Evolutionary conservation across 2,329 filamentous ascomycete species (phyloP).

Genomic region (Neurospora sp.): DNA sequence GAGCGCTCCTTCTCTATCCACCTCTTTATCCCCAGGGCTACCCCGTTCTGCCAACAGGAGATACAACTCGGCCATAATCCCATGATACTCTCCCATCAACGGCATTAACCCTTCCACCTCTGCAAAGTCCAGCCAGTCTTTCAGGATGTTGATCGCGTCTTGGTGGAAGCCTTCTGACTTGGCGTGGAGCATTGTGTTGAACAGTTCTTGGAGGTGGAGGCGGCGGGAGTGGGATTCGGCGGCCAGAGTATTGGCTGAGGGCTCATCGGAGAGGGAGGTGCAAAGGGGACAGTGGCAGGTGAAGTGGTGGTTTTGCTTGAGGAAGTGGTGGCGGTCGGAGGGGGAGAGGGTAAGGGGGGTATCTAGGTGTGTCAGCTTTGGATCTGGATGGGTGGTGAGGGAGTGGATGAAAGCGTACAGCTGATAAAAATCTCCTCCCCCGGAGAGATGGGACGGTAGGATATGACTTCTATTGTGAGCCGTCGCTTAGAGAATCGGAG

Average conservation of each 20-base stretch:
- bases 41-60: constrained; percentile 11
- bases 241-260: not conserved
- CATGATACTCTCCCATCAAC: constrained; percentile 13
- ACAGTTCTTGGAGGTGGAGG: constrained; percentile 12
- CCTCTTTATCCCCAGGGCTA: not conserved
- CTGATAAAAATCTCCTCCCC: constrained; percentile 23
- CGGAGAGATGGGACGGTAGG: constrained; percentile 17
- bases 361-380: constrained; percentile 10
- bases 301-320: constrained; percentile 17
- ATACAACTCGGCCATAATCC: constrained; percentile 14
- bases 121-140: constrained; percentile 14
- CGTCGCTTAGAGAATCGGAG: constrained; percentile 5
- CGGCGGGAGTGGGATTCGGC: constrained; percentile 19
- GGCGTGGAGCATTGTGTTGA: constrained; percentile 11
- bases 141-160: constrained; percentile 16
- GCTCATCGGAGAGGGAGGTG: constrained; percentile 4
- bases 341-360: constrained; percentile 12
- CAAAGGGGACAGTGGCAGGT: constrained; percentile 18
- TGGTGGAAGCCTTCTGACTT: constrained; percentile 12
- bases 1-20: not conserved
- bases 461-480: constrained; percentile 9
- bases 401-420: constrained; percentile 11
- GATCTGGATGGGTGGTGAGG: not conserved
- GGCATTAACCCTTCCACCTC: constrained; percentile 13
- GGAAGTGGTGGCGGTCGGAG: constrained; percentile 9